phyloP scores from a whole-genome alignment of 345 rosid genomes.

The Geranium brycei region DNA sequence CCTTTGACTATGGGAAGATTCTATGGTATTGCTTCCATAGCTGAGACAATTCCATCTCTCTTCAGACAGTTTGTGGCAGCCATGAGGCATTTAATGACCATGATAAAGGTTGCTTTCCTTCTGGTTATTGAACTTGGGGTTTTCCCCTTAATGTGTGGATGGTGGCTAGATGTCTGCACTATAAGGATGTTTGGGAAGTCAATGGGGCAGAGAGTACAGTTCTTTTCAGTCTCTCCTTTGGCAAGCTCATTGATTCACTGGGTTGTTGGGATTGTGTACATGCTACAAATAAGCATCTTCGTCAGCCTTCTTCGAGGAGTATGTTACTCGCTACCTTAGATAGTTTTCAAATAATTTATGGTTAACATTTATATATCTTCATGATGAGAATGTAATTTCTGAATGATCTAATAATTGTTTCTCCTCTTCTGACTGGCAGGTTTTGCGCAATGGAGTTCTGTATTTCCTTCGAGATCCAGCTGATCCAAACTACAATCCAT shows the following conservation, averaged over 20 bases:
- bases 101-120: constrained; percentile 98
- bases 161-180: constrained; percentile 98
- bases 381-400: too few species aligned
- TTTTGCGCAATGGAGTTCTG: constrained; percentile 84
- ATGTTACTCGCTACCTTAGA: constrained; percentile 12
- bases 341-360: neutral
- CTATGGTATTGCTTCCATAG: constrained; percentile 74
- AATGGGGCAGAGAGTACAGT: constrained; percentile 76
- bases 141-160: constrained; percentile 98
- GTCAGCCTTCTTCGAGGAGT: constrained; percentile 99
- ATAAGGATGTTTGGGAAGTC: constrained; percentile 92
- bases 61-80: constrained; percentile 90
- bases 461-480: constrained; percentile 97
- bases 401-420: neutral
- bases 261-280: constrained; percentile 92
- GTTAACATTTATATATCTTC: neutral
- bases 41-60: constrained; percentile 78
- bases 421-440: constrained; percentile 33
- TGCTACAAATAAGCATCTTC: constrained; percentile 94
- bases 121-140: constrained; percentile 97
- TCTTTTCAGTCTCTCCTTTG: constrained; percentile 71
- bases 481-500: constrained; percentile 97
- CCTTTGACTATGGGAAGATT: constrained; percentile 74
- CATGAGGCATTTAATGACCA: constrained; percentile 98
- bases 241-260: constrained; percentile 95